Conservation (phyloP, 805 yeast species). For the Saturnispora diversa region DNA sequence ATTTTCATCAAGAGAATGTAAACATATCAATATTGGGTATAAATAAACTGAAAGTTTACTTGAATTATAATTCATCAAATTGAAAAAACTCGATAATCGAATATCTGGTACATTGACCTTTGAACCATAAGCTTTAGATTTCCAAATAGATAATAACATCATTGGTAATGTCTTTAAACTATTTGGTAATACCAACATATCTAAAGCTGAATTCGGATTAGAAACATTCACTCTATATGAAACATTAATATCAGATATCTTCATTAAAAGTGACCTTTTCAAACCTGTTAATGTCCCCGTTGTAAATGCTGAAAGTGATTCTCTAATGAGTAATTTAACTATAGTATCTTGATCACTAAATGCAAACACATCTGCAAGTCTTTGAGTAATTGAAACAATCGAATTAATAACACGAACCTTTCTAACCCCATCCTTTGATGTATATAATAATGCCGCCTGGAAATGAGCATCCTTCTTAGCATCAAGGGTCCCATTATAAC, state of each 20-base stretch:
- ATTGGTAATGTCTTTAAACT: conserved; percentile 65
- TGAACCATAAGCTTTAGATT: conserved; percentile 53
- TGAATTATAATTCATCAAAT: conserved; percentile 46
- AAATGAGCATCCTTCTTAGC: conserved; percentile 74
- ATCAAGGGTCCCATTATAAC: conserved; percentile 67
- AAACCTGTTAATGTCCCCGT: conserved; percentile 31
- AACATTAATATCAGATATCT: conserved; percentile 48
- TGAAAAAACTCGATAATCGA: conserved; percentile 47
- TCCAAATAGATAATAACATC: conserved; percentile 60
- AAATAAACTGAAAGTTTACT: conserved; percentile 53
- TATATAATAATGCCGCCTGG: conserved; percentile 84
- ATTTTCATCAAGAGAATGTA: conserved; percentile 53
- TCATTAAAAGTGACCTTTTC: conserved; percentile 29
- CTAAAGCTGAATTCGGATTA: conserved; percentile 37
- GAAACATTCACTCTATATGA: conserved; percentile 46
- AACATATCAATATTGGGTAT: conserved; percentile 72
- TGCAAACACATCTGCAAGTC: conserved; percentile 63
- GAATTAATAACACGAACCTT: conserved; percentile 82
- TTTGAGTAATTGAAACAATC: conserved; percentile 72
- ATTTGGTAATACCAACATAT: conserved; percentile 75
- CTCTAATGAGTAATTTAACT: conserved; percentile 45
- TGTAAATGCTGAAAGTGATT: conserved; percentile 34
- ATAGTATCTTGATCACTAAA: conserved; percentile 73
- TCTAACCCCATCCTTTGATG: conserved; percentile 66
- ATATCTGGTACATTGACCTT: conserved; percentile 50